Base-by-base conservation (phyloP, 2,329 filamentous ascomycete species). In the Ophiosphaerella korrae region DNA sequence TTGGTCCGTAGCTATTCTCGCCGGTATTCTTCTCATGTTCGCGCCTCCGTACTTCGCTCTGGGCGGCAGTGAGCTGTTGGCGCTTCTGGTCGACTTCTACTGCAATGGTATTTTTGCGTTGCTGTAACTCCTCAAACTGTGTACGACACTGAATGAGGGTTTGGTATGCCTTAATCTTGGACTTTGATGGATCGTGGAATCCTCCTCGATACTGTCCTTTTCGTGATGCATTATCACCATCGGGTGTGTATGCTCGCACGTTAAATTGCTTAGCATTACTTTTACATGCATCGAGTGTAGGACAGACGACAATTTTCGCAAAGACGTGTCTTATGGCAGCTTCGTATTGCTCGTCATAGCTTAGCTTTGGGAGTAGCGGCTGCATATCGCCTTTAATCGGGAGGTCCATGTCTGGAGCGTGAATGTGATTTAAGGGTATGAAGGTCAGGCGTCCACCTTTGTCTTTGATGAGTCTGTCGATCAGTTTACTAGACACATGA, bases 171-270 rank as follows among this genome's bases (percentile, higher is more conserved):
- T 93, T 88, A n/a, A 97, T 81, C 18, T 93, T 88, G 1, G 93
- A 97, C 60, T 87, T 88, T 31, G 89, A 84, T 9, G 89, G 85
- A 68, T 99, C 94, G 56, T 96, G 88, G 69, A 88, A 99, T 64
- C 94, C 94, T 79, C 94, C 94, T 42, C 92, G 97, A 78, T 99
- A 85, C 12, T 92, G 93, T 75, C 94, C 94, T 63, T 93, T 89
- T 77, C 95, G 96, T 76, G 97, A 95, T 1, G 92, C 92, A 29
- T 90, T 90, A 74, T 97, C 93, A 73, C 94, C 94, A 50, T 97
- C 92, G 3, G 90, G 89, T 0, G 94, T 99, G 60, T 99, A 96
- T 31, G 91, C 92, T 64, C 92, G 92, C 21, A 97, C 87, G 14
- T 89, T 89, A 66, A 97, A 93, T 64, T 89, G 96, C 66, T 93